These are phyloP conservation scores for Physcomitrium patens DNA, from an alignment of 225 moss, liverwort and hornwort species.

Conservation along the genomic window DNA sequence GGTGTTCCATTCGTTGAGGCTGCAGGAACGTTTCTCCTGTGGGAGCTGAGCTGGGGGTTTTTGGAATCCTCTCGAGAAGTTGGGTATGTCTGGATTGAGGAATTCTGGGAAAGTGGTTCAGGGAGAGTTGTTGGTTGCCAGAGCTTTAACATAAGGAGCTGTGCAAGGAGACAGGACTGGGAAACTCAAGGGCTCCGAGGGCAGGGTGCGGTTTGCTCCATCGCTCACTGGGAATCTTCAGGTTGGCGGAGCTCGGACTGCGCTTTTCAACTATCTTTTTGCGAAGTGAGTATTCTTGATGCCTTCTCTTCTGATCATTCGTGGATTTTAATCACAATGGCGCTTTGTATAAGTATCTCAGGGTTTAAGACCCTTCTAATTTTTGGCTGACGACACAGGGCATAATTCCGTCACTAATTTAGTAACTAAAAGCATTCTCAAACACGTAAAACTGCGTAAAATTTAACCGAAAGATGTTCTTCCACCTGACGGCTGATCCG, in stretches of 20 bases:
- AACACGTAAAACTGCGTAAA: too few species aligned
- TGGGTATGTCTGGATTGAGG: slow-evolving; percentile 27
- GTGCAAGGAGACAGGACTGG: slow-evolving; percentile 61
- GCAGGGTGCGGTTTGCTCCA: slow-evolving; percentile 90
- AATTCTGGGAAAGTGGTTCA: not conserved
- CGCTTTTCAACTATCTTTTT: slow-evolving; percentile 93
- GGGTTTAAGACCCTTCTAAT: not conserved
- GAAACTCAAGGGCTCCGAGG: slow-evolving; percentile 47
- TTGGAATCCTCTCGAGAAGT: slow-evolving; percentile 25
- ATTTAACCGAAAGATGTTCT: slow-evolving; percentile 3
- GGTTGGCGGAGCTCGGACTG: slow-evolving; percentile 95
- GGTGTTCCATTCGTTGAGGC: not conserved
- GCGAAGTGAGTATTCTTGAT: slow-evolving; percentile 57
- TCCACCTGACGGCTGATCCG: not conserved
- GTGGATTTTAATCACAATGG: not conserved
- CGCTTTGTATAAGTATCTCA: not conserved
- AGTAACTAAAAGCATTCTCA: too few species aligned
- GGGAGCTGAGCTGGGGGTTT: slow-evolving; percentile 29
- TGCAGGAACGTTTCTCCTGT: not conserved
- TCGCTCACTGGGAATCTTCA: slow-evolving; percentile 95
- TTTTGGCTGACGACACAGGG: too few species aligned
- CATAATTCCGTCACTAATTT: not conserved
- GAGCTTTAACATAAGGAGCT: slow-evolving; percentile 53
- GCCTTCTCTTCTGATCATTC: not conserved
- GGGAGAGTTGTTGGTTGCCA: slow-evolving; percentile 31